Evolutionary conservation across 2,329 filamentous ascomycete species (phyloP), one percentile per base, ranked within the genome.

Genomic region (Aureobasidium sp.): DNA sequence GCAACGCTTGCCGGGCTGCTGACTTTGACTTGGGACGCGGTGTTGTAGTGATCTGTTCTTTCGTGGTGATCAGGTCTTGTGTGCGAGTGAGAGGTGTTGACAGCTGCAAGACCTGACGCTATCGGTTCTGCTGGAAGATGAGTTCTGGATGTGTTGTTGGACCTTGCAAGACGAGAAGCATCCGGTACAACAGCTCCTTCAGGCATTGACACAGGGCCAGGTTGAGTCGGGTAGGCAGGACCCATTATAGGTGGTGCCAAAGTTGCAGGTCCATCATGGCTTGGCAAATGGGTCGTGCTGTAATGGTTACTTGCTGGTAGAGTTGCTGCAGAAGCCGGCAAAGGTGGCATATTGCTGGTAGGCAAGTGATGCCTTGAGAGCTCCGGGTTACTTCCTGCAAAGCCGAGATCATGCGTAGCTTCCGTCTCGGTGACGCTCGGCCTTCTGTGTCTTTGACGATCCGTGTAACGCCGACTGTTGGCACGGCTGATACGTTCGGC

Each of bases 341-440:
- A 61, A n/a, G 72, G 72, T 42, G 72, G 72, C 45, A 70, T 67
- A 25, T 64, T 67, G 37, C 65, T 69, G 32, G 65, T 59, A 47
- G 65, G 59, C 27, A 72, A 65, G 53, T 70, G 70, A 15, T 72
- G 72, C 49, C 77, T 71, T 21, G 75, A 74, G 15, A 78, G 65
- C 29, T 75, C 75, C 37, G 77, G 77, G 59, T 78, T 79, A 60
- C 75, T 75, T 11, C 76, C 76, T 5, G 70, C 70, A 37, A 78
- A 69, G 6, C 74, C 75, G 45, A 70, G 74, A 45, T 77, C 74
- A 15, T 66, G 70, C 5, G 71, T 73, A 66, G 70, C 65, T 16
- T 72, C 61, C 1, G 69, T 72, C 29, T 69, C 70, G 25, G 67
- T 67, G 39, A 66, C 63, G 57, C 70, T 73, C 9, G 66, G 60